Evolutionary conservation across 2,329 filamentous ascomycete genomes (phyloP).

Genomic region (Xylaria sp.): DNA sequence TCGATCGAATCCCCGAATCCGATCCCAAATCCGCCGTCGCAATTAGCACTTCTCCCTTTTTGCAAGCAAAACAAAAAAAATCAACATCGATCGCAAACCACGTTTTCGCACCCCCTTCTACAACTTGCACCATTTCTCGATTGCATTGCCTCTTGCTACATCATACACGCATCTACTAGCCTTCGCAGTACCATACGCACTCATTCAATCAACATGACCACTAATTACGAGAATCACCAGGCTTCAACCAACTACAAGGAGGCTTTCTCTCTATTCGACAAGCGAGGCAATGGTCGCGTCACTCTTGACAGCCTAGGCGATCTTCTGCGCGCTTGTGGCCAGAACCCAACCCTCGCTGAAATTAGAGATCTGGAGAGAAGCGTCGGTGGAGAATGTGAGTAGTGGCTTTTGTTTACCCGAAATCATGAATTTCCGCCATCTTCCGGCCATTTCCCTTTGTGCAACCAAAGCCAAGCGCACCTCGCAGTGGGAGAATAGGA

Average conservation of each 20-base stretch:
- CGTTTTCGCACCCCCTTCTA: not conserved
- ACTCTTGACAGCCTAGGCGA: conserved; percentile 86
- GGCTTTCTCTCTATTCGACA: conserved; percentile 99
- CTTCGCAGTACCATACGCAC: conserved; percentile 14
- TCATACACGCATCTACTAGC: conserved; percentile 19
- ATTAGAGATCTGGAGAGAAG: conserved; percentile 91
- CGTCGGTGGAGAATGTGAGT: conserved; percentile 89
- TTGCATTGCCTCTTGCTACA: conserved; percentile 9
- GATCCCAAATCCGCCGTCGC: conserved; percentile 17
- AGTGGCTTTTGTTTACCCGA: conserved; percentile 16
- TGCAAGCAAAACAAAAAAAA: conserved; percentile 5
- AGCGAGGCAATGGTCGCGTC: conserved; percentile 95
- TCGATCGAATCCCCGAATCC: conserved; percentile 8
- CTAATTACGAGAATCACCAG: conserved; percentile 51
- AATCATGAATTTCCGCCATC: not conserved
- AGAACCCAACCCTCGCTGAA: conserved; percentile 95
- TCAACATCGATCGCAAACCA: conserved; percentile 1
- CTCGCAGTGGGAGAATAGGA: too few species aligned
- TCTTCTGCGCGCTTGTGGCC: conserved; percentile 92
- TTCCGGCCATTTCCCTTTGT: not conserved
- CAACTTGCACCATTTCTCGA: conserved; percentile 4
- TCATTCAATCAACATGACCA: conserved; percentile 35
- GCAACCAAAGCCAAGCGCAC: not conserved
- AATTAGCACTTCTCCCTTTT: conserved; percentile 1
- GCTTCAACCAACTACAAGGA: conserved; percentile 99